Evolutionary conservation across 2,329 filamentous ascomycete genomes (phyloP).

Genomic region (Colletotrichum tamarilloi): DNA sequence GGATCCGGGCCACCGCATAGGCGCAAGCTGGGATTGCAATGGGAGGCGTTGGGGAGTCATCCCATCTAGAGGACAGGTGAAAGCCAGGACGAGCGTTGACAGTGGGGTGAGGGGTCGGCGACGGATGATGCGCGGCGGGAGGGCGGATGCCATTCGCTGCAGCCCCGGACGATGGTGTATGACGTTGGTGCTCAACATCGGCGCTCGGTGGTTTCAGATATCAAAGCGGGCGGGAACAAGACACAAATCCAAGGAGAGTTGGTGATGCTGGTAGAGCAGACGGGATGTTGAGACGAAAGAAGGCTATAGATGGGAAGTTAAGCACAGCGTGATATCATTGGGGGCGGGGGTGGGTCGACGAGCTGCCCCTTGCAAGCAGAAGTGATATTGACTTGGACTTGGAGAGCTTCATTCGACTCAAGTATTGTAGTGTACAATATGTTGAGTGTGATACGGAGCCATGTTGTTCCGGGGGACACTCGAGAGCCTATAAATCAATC

Average conservation of each 20-base stretch:
- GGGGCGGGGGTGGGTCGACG: not conserved
- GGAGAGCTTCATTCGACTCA: not conserved
- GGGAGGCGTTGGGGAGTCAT: slow-evolving; percentile 1
- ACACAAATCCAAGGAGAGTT: not conserved
- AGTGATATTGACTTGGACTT: not conserved
- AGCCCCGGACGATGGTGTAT: not conserved
- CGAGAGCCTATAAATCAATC: not conserved
- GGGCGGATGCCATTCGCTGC: not conserved
- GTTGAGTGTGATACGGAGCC: not conserved
- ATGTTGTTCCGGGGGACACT: not conserved
- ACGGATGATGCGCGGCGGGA: not conserved
- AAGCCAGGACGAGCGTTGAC: not conserved
- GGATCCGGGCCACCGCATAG: not conserved
- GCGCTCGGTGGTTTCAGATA: slow-evolving; percentile 16
- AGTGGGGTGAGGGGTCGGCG: not conserved
- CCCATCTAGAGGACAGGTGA: not conserved
- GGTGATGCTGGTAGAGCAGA: slow-evolving; percentile 1
- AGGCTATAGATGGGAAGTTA: not conserved
- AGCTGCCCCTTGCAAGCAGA: not conserved
- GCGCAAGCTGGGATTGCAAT: not conserved
- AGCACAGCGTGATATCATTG: not conserved
- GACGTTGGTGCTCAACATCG: slow-evolving; percentile 9
- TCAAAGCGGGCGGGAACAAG: not conserved
- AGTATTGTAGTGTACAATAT: not conserved
- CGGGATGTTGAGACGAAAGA: slow-evolving; percentile 9